Base-by-base conservation (phyloP, 768 basidiomycete species). In the Trametes coccinea region DNA sequence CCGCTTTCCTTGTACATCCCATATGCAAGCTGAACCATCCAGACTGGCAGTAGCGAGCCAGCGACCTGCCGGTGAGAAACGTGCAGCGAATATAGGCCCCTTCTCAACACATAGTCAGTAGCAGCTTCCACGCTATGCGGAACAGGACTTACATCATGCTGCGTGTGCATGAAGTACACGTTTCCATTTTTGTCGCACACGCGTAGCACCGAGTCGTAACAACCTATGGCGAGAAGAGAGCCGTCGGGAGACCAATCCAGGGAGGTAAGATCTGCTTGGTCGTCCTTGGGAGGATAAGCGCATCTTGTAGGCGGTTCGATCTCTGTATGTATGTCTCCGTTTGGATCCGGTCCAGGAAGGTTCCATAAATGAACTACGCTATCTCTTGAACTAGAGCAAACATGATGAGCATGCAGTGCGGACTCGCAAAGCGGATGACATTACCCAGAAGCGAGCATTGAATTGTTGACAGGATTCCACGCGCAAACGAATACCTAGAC, bases 191-290 rank as follows among this genome's bases (percentile, higher is more conserved):
- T 72, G n/a, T 81, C 85, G 68, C 79, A 88, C 45, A 94, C 78
- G 37, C 92, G 84, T 44, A 94, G 80, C 16, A 84, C 73, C 9
- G 84, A 81, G 65, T 93, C 92, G 63, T 88, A 90, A 17, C 88
- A 92, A 10, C 89, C 92, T 59, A 92, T 82, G 5, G 90, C 90
- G 37, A 94, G 77, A 13, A 91, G 75, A 31, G 82, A 82, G 16
- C 92, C 92, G 56, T 90, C 87, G 4, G 76, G 70, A 65, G 84
- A 91, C 92, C 92, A 94, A 68, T 89, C 84, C 48, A 94, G 68
- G 43, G 86, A 85, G 14, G 91, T 93, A 59, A 92, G 73, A 71
- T 94, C 92, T 9, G 76, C 76, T 51, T 83, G 82, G 29, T 78
- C 75, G 29, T 77, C 70, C 62, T 76, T 74, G 43, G 80, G 74